Percentiles rank a stretch among this genome's conserved stretches.
Conservation (phyloP, 148 eudicot species). For the Rhododendron henanense region DNA sequence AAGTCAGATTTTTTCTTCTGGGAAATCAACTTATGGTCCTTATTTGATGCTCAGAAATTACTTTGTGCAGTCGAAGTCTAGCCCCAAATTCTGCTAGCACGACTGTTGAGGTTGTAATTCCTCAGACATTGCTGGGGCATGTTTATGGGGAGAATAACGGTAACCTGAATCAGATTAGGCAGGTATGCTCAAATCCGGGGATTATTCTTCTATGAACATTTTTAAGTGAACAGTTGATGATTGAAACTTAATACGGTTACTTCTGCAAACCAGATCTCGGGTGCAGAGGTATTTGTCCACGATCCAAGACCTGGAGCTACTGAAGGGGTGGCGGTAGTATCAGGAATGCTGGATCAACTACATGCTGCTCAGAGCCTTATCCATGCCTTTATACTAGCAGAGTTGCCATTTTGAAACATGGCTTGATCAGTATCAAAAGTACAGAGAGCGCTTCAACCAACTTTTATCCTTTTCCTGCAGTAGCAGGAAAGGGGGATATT, state of each 20-base stretch:
- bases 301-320: conserved; percentile 43
- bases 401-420: conserved; percentile 37
- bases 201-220: not conserved
- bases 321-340: conserved; percentile 35
- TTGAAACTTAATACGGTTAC: not conserved
- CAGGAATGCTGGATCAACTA: conserved; percentile 40
- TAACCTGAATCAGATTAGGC: conserved; percentile 39
- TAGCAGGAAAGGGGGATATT: not conserved
- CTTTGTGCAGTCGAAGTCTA: conserved; percentile 29
- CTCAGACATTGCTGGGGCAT: conserved; percentile 33
- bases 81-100: conserved; percentile 6
- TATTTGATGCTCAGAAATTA: conserved; percentile 6
- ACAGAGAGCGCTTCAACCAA: not conserved
- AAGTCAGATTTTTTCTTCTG: not conserved
- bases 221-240: not conserved
- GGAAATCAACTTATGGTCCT: not conserved
- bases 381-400: conserved; percentile 49
- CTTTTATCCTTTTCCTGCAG: not conserved
- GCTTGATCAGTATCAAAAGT: not conserved
- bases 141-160: conserved; percentile 49
- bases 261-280: conserved; percentile 38
- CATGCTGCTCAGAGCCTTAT: conserved; percentile 52
- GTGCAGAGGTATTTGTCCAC: conserved; percentile 42
- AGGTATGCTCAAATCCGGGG: conserved; percentile 28
- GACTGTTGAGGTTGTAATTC: conserved; percentile 46